phyloP scores from a whole-genome alignment of 768 basidiomycete genomes.

The Leccinum olivaceopallidum region DNA sequence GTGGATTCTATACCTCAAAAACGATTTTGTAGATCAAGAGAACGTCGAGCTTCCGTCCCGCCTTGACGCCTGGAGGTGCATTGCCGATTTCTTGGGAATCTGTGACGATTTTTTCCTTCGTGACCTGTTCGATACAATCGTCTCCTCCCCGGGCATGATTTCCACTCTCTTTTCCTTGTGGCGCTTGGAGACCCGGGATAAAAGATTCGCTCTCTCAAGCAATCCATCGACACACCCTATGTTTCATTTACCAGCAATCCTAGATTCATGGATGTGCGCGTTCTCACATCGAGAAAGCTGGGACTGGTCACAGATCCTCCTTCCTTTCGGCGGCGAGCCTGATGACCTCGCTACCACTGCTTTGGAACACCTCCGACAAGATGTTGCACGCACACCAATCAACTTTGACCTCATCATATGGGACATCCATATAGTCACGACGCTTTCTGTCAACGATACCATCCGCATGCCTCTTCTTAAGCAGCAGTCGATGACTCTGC shows the following conservation, averaged over 20 bases:
- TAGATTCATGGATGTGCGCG: conserved; percentile 31
- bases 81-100: conserved; percentile 25
- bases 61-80: conserved; percentile 17
- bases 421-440: conserved; percentile 32
- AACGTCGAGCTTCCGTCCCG: conserved; percentile 22
- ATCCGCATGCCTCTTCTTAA: conserved; percentile 27
- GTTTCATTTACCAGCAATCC: conserved; percentile 12
- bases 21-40: conserved; percentile 23
- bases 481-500: conserved; percentile 19
- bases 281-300: conserved; percentile 26
- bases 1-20: conserved; percentile 30
- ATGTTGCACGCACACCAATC: conserved; percentile 19
- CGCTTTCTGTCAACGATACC: conserved; percentile 25
- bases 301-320: conserved; percentile 30
- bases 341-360: conserved; percentile 24
- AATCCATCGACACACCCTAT: conserved; percentile 6
- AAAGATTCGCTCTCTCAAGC: conserved; percentile 15
- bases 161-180: conserved; percentile 29
- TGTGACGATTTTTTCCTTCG: conserved; percentile 15
- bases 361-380: conserved; percentile 27
- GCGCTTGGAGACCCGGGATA: conserved; percentile 25
- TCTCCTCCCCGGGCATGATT: conserved; percentile 19
- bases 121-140: conserved; percentile 20
- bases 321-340: conserved; percentile 22
- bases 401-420: conserved; percentile 31